Base-by-base conservation (phyloP, 257 asterid genomes). In the Przewalskia tangutica region DNA sequence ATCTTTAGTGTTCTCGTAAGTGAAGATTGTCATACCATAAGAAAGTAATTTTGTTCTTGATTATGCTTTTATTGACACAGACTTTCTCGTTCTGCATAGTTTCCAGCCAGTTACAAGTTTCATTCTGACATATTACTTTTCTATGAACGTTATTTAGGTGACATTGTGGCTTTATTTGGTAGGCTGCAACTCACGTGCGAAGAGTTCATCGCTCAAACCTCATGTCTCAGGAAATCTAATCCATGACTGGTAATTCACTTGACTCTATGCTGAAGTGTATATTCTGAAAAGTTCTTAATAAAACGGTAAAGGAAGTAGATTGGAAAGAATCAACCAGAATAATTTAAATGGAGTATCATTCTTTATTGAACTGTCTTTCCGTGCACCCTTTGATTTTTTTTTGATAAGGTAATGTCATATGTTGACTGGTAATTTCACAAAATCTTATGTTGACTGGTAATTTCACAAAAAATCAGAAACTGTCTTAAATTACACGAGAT, bases 141-240 rank as follows among this genome's bases (percentile, higher is more conserved):
- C 54, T 73, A 5, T 91, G 84, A 46, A 13, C 0, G 4, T 23
- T 48, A 50, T 50, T 80, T 87, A 96, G 98, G 97, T 90, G 83
- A 91, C 94, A 9, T 85, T 89, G 85, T 42, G 87, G 82, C 97
- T 96, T 76, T 89, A 93, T 84, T 78, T 94, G 68, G 85, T 88
- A 88, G 97, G 98, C 84, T 78, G 85, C 85, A 89, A 84, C 83
- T 96, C 98, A 73, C 87, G 79, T 42, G 86, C 86, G 48, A 85
- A 83, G 82, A 92, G 91, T 90, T 96, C 99, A 82, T 96, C 99
- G 27, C 84, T 93, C 83, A 94, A 92, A 90, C 93, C 97, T 85
- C 97, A 89, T 71, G 84, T 90, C 85, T 88, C 91, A 5, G 97
- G 98, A 84, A 92, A 92, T 90, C 85, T 94, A 62, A 92, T 96